phyloP scores from a whole-genome alignment of 352 stramenopile genomes.

The Globisporangium cederbergense region DNA sequence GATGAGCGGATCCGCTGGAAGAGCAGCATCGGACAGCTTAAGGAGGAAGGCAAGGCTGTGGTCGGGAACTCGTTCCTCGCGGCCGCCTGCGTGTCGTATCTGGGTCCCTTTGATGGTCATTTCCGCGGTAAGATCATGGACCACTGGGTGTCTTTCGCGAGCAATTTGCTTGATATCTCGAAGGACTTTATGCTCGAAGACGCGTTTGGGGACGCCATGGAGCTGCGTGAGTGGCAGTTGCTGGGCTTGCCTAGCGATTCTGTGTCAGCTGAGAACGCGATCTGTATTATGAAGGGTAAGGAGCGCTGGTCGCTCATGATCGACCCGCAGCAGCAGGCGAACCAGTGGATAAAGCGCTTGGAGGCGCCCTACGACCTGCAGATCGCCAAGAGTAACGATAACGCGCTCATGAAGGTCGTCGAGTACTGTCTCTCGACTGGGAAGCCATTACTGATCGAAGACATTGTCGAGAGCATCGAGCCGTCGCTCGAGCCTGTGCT shows the following conservation, averaged over 20 bases:
- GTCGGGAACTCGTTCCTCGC: constrained; percentile 62
- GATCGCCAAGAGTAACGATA: constrained; percentile 63
- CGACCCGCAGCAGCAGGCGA: constrained; percentile 92
- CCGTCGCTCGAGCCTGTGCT: constrained; percentile 57
- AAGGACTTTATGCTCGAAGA: constrained; percentile 51
- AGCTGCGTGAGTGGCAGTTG: constrained; percentile 88
- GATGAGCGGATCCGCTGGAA: constrained; percentile 74
- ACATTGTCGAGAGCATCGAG: constrained; percentile 49
- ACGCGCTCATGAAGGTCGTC: constrained; percentile 32
- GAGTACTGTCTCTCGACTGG: constrained; percentile 36
- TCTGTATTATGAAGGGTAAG: constrained; percentile 83
- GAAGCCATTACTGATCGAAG: constrained; percentile 55
- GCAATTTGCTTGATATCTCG: constrained; percentile 29
- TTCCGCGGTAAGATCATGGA: constrained; percentile 36
- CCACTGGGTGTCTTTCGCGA: constrained; percentile 28
- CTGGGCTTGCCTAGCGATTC: constrained; percentile 85
- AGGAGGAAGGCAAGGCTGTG: constrained; percentile 39
- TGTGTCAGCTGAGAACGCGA: constrained; percentile 88
- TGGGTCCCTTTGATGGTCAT: constrained; percentile 57
- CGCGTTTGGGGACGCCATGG: constrained; percentile 74
- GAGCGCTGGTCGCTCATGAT: constrained; percentile 93
- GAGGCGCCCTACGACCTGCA: constrained; percentile 66
- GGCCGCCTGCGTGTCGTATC: constrained; percentile 57
- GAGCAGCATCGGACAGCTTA: constrained; percentile 49
- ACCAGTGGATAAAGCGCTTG: constrained; percentile 89